Percentiles rank a stretch among this genome's conserved stretches.
These are phyloP conservation scores for Metschnikowia lochheadii DNA, from an alignment of 805 yeast genomes.

Conservation along the genomic window DNA sequence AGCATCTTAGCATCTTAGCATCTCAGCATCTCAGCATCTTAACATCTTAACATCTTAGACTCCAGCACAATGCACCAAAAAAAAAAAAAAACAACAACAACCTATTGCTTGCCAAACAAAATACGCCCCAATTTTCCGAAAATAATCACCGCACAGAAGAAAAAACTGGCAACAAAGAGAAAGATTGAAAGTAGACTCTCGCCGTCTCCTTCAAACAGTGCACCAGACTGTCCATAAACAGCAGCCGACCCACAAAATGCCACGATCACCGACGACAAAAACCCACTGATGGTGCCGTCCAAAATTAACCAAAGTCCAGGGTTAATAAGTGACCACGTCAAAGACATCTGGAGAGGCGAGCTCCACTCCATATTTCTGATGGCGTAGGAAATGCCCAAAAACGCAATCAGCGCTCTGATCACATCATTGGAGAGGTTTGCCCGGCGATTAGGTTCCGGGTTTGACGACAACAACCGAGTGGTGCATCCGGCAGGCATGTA, in stretches of 20 bases:
- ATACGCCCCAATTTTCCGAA: conserved; percentile 69
- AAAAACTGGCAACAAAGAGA: conserved; percentile 59
- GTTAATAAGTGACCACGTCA: conserved; percentile 59
- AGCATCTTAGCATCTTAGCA: too few relatives aligned
- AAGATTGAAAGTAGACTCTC: conserved; percentile 39
- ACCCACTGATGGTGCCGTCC: conserved; percentile 56
- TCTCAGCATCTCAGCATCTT: too few relatives aligned
- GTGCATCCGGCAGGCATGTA: conserved; percentile 28
- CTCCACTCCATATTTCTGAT: conserved; percentile 67
- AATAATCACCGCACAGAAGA: conserved; percentile 59
- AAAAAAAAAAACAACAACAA: too few relatives aligned
- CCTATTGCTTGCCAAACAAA: conserved; percentile 27
- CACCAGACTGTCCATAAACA: conserved; percentile 28
- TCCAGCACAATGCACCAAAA: too few relatives aligned
- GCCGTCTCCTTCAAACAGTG: conserved; percentile 15
- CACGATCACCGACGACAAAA: conserved; percentile 35
- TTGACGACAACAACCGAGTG: conserved; percentile 34
- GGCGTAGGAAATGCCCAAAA: conserved; percentile 69
- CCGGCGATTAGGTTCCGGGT: conserved; percentile 32
- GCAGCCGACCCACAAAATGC: conserved; percentile 29
- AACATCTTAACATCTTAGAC: too few relatives aligned
- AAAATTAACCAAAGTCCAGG: conserved; percentile 64
- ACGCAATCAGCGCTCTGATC: conserved; percentile 48
- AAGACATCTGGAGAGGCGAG: conserved; percentile 58
- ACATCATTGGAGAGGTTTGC: conserved; percentile 34